Evolutionary conservation across 2,329 filamentous ascomycete genomes (phyloP).

Genomic region (Epichloe hybrida): DNA sequence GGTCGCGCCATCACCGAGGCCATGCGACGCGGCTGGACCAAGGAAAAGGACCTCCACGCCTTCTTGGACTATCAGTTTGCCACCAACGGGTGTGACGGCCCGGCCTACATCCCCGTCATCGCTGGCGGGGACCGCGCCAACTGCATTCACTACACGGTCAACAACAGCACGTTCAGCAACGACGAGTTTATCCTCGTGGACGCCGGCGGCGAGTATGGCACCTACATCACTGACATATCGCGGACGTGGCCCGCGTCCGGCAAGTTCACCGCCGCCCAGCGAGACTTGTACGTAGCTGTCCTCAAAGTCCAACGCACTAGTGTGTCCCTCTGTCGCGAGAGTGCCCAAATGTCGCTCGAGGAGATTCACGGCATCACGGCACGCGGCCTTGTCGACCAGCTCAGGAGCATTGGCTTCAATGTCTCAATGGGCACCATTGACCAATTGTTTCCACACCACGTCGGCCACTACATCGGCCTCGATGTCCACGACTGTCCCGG

Average conservation of each 20-base stretch:
- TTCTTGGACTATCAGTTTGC: slow-evolving; percentile 81
- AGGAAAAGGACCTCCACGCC: slow-evolving; percentile 68
- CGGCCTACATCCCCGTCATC: slow-evolving; percentile 87
- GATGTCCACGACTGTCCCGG: slow-evolving; percentile 91
- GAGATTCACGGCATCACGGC: slow-evolving; percentile 72
- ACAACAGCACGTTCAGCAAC: slow-evolving; percentile 56
- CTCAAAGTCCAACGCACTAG: slow-evolving; percentile 68
- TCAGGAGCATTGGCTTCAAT: slow-evolving; percentile 70
- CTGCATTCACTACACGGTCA: slow-evolving; percentile 90
- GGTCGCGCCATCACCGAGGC: slow-evolving; percentile 77
- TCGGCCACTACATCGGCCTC: slow-evolving; percentile 88
- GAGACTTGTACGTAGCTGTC: slow-evolving; percentile 76
- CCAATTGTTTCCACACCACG: slow-evolving; percentile 78
- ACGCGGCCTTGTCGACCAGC: slow-evolving; percentile 52
- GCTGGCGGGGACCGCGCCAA: slow-evolving; percentile 76
- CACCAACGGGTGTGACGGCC: slow-evolving; percentile 62
- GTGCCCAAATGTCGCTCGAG: slow-evolving; percentile 63
- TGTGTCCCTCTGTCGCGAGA: slow-evolving; percentile 64
- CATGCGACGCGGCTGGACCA: slow-evolving; percentile 61
- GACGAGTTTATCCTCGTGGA: slow-evolving; percentile 77
- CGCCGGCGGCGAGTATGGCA: slow-evolving; percentile 84
- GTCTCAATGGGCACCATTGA: slow-evolving; percentile 47
- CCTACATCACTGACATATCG: slow-evolving; percentile 92
- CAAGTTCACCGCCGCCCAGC: slow-evolving; percentile 65
- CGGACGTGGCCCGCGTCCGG: slow-evolving; percentile 83